Evolutionary conservation across 106 monocot species (phyloP).

Genomic region (Dioscorea zingiberensis): DNA sequence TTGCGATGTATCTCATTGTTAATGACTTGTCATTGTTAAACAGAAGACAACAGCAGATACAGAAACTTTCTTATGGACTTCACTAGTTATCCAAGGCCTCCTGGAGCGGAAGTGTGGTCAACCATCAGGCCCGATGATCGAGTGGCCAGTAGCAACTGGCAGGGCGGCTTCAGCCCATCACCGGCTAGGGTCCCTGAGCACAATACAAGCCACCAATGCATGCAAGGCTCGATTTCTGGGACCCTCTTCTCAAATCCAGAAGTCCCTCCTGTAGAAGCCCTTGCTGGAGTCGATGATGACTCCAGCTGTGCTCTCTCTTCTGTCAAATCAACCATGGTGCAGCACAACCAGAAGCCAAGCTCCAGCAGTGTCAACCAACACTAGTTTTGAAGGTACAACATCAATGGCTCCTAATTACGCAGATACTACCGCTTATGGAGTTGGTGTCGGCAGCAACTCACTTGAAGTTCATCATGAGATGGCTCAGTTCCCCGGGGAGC

Average conservation of each 20-base stretch:
- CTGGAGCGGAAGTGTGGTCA: slow-evolving; percentile 36
- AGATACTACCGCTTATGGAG: slow-evolving; percentile 26
- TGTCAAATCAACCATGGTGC: slow-evolving; percentile 83
- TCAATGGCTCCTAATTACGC: slow-evolving; percentile 20
- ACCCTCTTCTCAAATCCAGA: slow-evolving; percentile 17
- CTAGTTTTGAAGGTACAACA: slow-evolving; percentile 12
- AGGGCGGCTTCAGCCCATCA: background rate
- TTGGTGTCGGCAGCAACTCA: background rate
- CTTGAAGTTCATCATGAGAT: slow-evolving; percentile 31
- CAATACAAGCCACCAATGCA: slow-evolving; percentile 6
- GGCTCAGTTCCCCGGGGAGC: slow-evolving; percentile 67
- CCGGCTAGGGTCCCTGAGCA: background rate
- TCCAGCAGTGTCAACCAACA: slow-evolving; percentile 6
- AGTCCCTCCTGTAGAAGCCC: slow-evolving; percentile 29
- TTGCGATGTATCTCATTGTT: no score
- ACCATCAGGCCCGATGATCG: slow-evolving; percentile 10
- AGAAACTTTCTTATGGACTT: slow-evolving; percentile 58
- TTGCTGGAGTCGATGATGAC: slow-evolving; percentile 42
- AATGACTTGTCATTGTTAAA: background rate
- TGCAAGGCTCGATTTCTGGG: slow-evolving; percentile 5
- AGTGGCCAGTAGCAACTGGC: slow-evolving; percentile 11
- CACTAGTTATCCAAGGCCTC: slow-evolving; percentile 23
- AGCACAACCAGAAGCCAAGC: slow-evolving; percentile 19
- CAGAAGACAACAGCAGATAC: slow-evolving; percentile 34
- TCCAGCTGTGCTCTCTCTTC: slow-evolving; percentile 99